Conservation (phyloP, 108 stramenopile genomes). For the Cyclostephanos tholiformis region DNA sequence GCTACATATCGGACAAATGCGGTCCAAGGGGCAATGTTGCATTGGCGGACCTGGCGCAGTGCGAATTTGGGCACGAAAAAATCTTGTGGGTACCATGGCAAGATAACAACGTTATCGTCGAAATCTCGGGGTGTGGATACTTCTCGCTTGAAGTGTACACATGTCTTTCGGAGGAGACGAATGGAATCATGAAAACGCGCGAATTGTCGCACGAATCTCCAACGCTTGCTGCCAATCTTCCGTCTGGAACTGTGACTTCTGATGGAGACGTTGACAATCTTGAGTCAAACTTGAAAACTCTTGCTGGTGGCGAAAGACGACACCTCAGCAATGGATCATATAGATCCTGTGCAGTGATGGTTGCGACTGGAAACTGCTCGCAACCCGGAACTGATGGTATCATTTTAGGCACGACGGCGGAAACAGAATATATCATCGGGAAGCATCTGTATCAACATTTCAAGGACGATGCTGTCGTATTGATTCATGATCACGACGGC, state of each 20-base stretch:
- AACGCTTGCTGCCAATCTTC: background rate
- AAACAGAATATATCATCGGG: background rate
- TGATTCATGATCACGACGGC: background rate
- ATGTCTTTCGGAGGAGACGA: background rate
- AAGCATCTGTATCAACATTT: background rate
- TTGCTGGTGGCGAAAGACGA: background rate
- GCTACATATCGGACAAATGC: slow-evolving; percentile 14
- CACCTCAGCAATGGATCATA: no score
- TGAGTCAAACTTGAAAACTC: background rate
- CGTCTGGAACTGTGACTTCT: background rate
- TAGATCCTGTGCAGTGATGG: background rate
- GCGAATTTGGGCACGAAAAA: slow-evolving; percentile 14
- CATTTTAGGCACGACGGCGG: background rate
- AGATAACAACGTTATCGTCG: background rate
- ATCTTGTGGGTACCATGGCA: slow-evolving; percentile 10
- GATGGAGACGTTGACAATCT: background rate
- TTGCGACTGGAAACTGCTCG: background rate
- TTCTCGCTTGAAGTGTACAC: slow-evolving; percentile 5
- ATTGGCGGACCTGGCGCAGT: slow-evolving; percentile 14
- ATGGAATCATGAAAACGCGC: background rate
- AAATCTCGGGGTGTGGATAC: slow-evolving; percentile 4
- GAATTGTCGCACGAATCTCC: background rate
- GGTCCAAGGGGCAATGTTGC: slow-evolving; percentile 9
- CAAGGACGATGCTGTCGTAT: background rate
- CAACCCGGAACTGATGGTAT: background rate